Base-by-base conservation (phyloP, 345 rosid species). In the Cardamine resedifolia region DNA sequence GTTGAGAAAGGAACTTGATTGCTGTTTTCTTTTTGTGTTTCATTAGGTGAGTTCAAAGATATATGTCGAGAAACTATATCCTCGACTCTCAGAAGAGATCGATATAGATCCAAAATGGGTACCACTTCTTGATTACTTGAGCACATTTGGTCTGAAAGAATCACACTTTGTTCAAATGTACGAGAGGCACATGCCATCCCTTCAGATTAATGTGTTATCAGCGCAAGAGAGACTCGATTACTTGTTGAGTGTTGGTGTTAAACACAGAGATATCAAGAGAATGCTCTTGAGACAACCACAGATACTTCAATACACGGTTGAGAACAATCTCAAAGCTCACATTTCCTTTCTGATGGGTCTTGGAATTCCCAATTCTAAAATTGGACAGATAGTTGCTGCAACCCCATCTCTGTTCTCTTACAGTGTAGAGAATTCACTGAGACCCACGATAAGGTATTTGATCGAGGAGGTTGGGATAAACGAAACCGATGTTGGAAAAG, bases 401-500 rank as follows among this genome's bases (percentile, higher is more conserved):
- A 73, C 93, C 44, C 99, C 99, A 3, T 91, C 97, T 26, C 64
- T 91, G 8, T 86, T 91, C 74, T 88, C 96, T 33, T 95, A 95
- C 80, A 95, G 96, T 65, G 84, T 95, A 19, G 93, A 95, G 76
- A 91, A 88, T 50, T 91, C 99, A 24, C 60, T 95, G 75, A 95
- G 88, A 72, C 97, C 99, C 24, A 95, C 96, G 0, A 87, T 91
- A 49, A 85, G 99, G 79, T 91, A 91, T 79, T 71, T 95, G 84
- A 85, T 95, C n/a, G 97, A 95, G 81, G 97, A 89, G 84, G 93
- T 95, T 57, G 99, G 96, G 48, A 95, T 95, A 34, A 79, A 87
- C 38, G 95, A 88, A 72, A 84, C 82, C 51, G 84, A 72, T 72
- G 66, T 91, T 45, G 86, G 97, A 11, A 95, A 95, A 80, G 97